Base-by-base conservation (phyloP, 1,284 basidiomycete species). In the Apiotrichum siamense region DNA sequence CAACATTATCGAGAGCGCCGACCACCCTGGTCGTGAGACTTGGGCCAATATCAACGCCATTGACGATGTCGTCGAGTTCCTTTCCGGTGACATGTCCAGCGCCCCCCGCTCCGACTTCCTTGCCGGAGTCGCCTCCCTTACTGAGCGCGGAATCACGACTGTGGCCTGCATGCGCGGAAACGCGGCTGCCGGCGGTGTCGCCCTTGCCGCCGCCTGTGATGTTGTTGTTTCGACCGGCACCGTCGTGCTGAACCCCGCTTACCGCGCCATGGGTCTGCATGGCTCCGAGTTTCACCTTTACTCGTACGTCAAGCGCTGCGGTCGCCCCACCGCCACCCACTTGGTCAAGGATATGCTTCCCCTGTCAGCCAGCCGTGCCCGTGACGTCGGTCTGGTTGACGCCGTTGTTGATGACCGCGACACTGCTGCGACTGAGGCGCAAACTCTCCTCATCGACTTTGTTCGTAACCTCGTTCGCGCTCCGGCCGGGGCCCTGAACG, bases 31-130 rank as follows among this genome's bases (percentile, higher is more conserved):
- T 0, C 59, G 65, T 7, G 77, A 77, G 59, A 75, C 75, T 15
- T 77, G 76, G 77, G 68, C 63, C 32, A 77, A 78, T 59, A 77
- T 78, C 69, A 76, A 75, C 44, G 75, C 73, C 3, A 74, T 75
- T 41, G 72, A 76, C 55, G 72, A 75, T 54, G 66, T 74, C 24
- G 69, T 72, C 53, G 67, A 73, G 50, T 66, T 68, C 54, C 60
- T 75, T 40, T 50, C 67, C 15, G 66, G 65, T 17, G 67, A 72
- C 45, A 46, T 53, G 18, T 54, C 55, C n/a, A 62, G 55, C 4
- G 47, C 52, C 27, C 35, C 55, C 15, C 58, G 64, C 44, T 66
- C 70, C 15, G 63, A 67, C 9, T 65, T 74, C 45, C 57, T 65
- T 46, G 49, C 50, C 7, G 61, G 58, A 24, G 53, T 64, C 6